Conservation (phyloP, 2,329 filamentous ascomycete genomes). For the Colletotrichum eleusines region DNA sequence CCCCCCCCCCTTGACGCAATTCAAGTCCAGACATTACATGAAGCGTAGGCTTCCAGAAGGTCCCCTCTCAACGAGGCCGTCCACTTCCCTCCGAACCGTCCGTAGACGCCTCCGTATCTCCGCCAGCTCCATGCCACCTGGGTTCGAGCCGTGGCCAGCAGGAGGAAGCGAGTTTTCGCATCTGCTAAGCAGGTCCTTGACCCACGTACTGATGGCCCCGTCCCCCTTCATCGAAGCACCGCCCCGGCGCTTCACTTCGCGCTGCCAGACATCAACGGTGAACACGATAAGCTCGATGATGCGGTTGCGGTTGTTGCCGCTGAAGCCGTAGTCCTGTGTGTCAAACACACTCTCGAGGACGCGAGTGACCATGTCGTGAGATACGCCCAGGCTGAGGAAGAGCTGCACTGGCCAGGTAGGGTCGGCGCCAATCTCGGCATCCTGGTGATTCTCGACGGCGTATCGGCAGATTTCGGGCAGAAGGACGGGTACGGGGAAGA, state of each 20-base stretch:
- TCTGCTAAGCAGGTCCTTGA: slow-evolving; percentile 63
- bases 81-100: slow-evolving; percentile 58
- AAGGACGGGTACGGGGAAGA: slow-evolving; percentile 72
- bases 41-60: slow-evolving; percentile 60
- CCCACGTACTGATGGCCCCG: slow-evolving; percentile 56
- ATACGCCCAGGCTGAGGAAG: slow-evolving; percentile 68
- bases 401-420: slow-evolving; percentile 68
- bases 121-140: slow-evolving; percentile 59
- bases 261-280: slow-evolving; percentile 62
- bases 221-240: slow-evolving; percentile 53
- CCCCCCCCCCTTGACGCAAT: neutral
- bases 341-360: slow-evolving; percentile 70
- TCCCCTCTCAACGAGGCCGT: slow-evolving; percentile 58
- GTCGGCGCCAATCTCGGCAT: slow-evolving; percentile 68
- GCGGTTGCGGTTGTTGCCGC: slow-evolving; percentile 60
- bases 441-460: slow-evolving; percentile 68
- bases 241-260: slow-evolving; percentile 62
- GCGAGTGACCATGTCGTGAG: slow-evolving; percentile 67
- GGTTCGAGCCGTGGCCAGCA: slow-evolving; percentile 55
- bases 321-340: slow-evolving; percentile 70
- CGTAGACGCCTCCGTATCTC: slow-evolving; percentile 59
- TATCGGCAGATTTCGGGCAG: slow-evolving; percentile 74
- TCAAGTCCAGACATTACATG: slow-evolving; percentile 50
- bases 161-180: slow-evolving; percentile 61
- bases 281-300: slow-evolving; percentile 68